Percentiles rank a stretch among this genome's conserved stretches.
Evolutionary conservation across 2,329 filamentous ascomycete genomes (phyloP).

Genomic region (Didymella segeticola): DNA sequence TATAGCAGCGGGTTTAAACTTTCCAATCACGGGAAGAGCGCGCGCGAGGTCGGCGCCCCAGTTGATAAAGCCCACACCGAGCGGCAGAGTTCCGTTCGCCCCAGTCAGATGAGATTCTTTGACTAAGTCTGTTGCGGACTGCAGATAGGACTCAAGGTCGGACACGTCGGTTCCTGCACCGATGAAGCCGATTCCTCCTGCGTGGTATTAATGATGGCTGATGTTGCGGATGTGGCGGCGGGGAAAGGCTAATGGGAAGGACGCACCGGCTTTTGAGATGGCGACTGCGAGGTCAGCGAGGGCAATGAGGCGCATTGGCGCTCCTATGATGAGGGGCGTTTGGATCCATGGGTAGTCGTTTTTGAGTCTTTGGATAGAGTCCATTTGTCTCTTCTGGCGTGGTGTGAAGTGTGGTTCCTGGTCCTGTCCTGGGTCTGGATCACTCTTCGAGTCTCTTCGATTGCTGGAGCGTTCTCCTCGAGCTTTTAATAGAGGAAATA

Average conservation of each 20-base stretch:
- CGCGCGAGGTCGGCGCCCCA: slow-evolving; percentile 55
- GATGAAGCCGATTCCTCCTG: slow-evolving; percentile 57
- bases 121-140: slow-evolving; percentile 30
- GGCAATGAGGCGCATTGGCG: slow-evolving; percentile 73
- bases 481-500: too few species aligned
- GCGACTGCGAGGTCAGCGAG: slow-evolving; percentile 64
- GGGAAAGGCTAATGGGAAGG: too few species aligned
- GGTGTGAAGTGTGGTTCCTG: background rate
- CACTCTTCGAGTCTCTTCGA: too few species aligned
- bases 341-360: slow-evolving; percentile 65
- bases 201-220: background rate
- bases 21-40: slow-evolving; percentile 59
- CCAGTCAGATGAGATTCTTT: slow-evolving; percentile 10
- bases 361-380: slow-evolving; percentile 29
- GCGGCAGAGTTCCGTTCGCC: slow-evolving; percentile 46
- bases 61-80: slow-evolving; percentile 69
- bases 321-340: slow-evolving; percentile 64
- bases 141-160: slow-evolving; percentile 41
- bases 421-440: too few species aligned
- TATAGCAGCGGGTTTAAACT: slow-evolving; percentile 64
- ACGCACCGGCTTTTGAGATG: slow-evolving; percentile 61
- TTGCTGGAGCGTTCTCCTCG: too few species aligned
- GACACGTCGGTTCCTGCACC: slow-evolving; percentile 53
- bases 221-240: background rate
- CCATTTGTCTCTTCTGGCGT: slow-evolving; percentile 8